Base-by-base conservation (phyloP, 2,329 filamentous ascomycete genomes). In the Clarireedia paspali region DNA sequence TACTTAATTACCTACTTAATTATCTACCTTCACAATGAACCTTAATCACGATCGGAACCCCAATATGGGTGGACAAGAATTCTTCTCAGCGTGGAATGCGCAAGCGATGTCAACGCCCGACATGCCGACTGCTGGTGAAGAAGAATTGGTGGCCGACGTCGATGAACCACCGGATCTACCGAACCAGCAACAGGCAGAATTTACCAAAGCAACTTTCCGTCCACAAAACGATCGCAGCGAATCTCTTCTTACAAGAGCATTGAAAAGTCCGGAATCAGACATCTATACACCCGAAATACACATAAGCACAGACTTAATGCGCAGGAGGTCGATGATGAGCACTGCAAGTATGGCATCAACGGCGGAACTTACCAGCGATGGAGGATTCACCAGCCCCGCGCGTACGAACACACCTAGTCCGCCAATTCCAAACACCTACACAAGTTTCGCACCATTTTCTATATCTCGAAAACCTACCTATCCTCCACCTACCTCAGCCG, bases 341-440 rank as follows among this genome's bases (percentile, higher is more conserved):
- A 92, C 86, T 67, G 75, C 84, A 63, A 96, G 91, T 73, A 74
- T 87, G 58, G 80, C 53, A 47, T 96, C 91, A 1, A 95, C 90
- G 3, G 88, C 88, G 39, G 92, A 96, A 62, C 78, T 97, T 56
- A 96, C 91, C n/a, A 96, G 91, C 71, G 94, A 96, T 67, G 94
- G 89, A 57, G 91, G 89, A 57, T 75, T 95, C 57, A 95, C 91
- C 17, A 96, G 90, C 66, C 91, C 92, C 44, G 87, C 89, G n/a
- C 80, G 90, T 55, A 89, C 89, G 38, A 90, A 83, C 70, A 92
- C 90, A 0, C 90, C 91, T 0, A 97, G 92, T 67, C 92, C 94
- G 17, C 90, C 90, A n/a, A 77, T 86, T 2, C 83, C 84, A 4
- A 78, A 84, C 17, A 75, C 81, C 20, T 75, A 78, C 54, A 68